Evolutionary conservation across 495 filamentous ascomycete genomes (phyloP).

Genomic region (Penicillium crystallinum): DNA sequence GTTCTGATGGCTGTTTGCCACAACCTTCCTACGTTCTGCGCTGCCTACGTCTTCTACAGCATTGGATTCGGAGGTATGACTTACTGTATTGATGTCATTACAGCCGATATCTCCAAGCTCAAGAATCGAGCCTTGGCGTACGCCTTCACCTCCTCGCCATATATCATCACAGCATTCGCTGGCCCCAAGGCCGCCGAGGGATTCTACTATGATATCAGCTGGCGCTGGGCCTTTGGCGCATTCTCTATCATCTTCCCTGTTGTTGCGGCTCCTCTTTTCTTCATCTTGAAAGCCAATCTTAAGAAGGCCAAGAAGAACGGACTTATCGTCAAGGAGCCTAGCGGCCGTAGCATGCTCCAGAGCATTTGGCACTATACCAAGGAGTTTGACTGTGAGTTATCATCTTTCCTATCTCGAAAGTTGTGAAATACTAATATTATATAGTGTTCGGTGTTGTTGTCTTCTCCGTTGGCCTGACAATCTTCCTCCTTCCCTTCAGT

Average conservation of each 20-base stretch:
- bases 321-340: slow-evolving; percentile 24
- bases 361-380: slow-evolving; percentile 44
- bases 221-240: slow-evolving; percentile 54
- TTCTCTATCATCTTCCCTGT: slow-evolving; percentile 54
- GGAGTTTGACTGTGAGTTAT: slow-evolving; percentile 50
- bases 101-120: slow-evolving; percentile 55
- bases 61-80: slow-evolving; percentile 50
- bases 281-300: slow-evolving; percentile 46
- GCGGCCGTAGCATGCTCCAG: slow-evolving; percentile 33
- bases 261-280: slow-evolving; percentile 43
- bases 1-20: slow-evolving; percentile 49
- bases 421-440: background rate
- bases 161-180: slow-evolving; percentile 37
- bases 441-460: slow-evolving; percentile 50
- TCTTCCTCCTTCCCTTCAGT: slow-evolving; percentile 57
- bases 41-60: slow-evolving; percentile 46
- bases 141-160: slow-evolving; percentile 52
- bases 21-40: slow-evolving; percentile 44
- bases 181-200: slow-evolving; percentile 26
- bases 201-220: slow-evolving; percentile 46
- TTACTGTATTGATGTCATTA: slow-evolving; percentile 52
- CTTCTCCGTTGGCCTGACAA: slow-evolving; percentile 47
- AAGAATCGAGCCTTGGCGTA: slow-evolving; percentile 55
- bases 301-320: slow-evolving; percentile 45
- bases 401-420: background rate